Evolutionary conservation across 768 basidiomycete species (phyloP), one percentile per base, ranked within the genome.

Genomic region (Boletus coccyginus): DNA sequence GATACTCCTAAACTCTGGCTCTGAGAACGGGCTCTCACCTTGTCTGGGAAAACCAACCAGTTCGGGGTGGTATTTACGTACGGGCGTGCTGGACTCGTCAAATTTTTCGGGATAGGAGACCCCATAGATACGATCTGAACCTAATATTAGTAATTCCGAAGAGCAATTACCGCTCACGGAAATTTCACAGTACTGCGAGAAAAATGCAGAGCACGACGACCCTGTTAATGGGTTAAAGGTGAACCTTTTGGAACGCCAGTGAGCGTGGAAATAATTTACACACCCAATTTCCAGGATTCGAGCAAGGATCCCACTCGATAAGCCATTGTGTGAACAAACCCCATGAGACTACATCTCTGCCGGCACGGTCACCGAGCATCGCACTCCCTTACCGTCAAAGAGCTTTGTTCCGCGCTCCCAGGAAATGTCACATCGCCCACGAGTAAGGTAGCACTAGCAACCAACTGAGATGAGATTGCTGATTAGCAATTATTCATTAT

Each of bases 151-250:
- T 52, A 53, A 62, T 62, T 57, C 56, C 52, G 56, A 56, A 56
- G 53, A 43, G 49, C 62, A 68, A 69, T 69, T 65, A 66, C 70
- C 65, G 66, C 60, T 57, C 52, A 42, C 62, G 65, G 67, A 63
- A 58, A 66, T 71, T 62, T 67, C 57, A 59, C 60, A 33, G 42
- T 59, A 58, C 66, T 66, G 64, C 66, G 62, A 66, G 60, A 62
- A 62, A 56, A 70, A 59, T 33, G 60, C 50, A 55, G 62, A 50
- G 45, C 46, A 60, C 32, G 57, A 60, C 55, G 57, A 40, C 51
- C 59, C 41, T 51, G 52, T 46, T 56, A 40, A 58, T 57, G 41
- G 45, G 36, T 36, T 39, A 21, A 53, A 41, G 29, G 50, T 55
- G 55, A 58, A 50, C 43, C 31, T 35, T 49, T 39, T 4, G 31